phyloP scores from a whole-genome alignment of 2,329 filamentous ascomycete species.

The Aspergillus clavatus region DNA sequence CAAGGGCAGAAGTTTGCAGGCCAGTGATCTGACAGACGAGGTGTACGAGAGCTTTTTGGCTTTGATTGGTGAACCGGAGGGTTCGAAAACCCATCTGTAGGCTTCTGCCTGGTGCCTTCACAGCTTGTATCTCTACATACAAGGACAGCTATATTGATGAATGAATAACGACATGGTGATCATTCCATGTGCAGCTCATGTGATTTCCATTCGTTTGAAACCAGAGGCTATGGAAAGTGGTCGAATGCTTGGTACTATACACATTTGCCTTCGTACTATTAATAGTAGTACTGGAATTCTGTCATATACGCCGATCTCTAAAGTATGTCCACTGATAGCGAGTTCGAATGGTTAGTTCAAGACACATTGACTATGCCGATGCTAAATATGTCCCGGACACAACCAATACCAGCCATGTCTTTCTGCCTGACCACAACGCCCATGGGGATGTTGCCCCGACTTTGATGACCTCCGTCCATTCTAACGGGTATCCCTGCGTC shows the following conservation, averaged over 20 bases:
- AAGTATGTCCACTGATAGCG: no score
- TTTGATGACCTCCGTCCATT: background rate
- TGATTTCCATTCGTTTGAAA: no score
- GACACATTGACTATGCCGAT: background rate
- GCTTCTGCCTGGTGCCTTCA: conserved; percentile 3
- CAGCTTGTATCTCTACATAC: no score
- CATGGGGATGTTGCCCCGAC: background rate
- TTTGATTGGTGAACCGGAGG: conserved; percentile 68
- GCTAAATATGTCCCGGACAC: background rate
- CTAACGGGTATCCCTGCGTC: background rate
- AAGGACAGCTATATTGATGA: no score
- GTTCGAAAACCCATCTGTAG: conserved; percentile 32
- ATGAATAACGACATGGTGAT: no score
- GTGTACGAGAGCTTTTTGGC: conserved; percentile 76
- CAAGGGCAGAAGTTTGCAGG: conserved; percentile 82
- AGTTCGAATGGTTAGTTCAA: background rate
- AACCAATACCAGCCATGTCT: background rate
- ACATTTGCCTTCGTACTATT: no score
- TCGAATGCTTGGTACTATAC: no score
- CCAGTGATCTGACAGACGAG: conserved; percentile 86
- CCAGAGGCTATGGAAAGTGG: no score
- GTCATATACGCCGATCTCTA: no score
- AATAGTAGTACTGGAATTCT: background rate
- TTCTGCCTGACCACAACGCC: background rate
- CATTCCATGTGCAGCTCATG: no score